These are phyloP conservation scores for Vaccinium myrtillus DNA, from an alignment of 148 eudicot genomes.

Conservation along the genomic window DNA sequence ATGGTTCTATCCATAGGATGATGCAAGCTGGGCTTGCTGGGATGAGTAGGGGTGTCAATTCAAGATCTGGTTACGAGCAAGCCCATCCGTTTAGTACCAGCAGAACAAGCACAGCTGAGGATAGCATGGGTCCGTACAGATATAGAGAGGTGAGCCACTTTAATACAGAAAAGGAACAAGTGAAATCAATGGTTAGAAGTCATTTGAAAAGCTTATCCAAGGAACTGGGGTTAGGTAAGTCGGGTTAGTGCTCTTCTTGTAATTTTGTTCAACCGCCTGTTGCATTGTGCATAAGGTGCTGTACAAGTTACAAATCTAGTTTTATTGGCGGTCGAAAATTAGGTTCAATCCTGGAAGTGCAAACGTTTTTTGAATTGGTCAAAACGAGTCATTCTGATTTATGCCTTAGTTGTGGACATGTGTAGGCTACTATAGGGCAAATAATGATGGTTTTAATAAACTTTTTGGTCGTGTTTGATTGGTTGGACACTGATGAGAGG, in stretches of 20 bases:
- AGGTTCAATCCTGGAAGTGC: not conserved
- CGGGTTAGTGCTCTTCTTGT: not conserved
- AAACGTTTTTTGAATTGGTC: not conserved
- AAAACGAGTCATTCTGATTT: not conserved
- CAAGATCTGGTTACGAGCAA: constrained; percentile 32
- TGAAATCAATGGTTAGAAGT: constrained; percentile 39
- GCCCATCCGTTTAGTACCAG: constrained; percentile 53
- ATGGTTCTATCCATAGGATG: constrained; percentile 20
- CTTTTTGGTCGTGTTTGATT: not conserved
- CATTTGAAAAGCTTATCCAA: constrained; percentile 43
- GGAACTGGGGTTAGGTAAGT: constrained; percentile 45
- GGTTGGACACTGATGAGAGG: not conserved
- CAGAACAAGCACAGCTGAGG: constrained; percentile 42
- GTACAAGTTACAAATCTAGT: not conserved
- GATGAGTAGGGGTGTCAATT: constrained; percentile 25
- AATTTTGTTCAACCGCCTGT: not conserved
- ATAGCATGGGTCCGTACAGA: constrained; percentile 26
- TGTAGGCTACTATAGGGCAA: not conserved
- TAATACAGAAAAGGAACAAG: constrained; percentile 35
- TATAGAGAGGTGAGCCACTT: constrained; percentile 41
- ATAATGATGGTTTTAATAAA: not conserved
- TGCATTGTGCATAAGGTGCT: not conserved
- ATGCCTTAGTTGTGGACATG: not conserved
- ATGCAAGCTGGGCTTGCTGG: constrained; percentile 25
- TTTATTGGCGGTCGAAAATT: not conserved